Evolutionary conservation across 2,329 filamentous ascomycete species (phyloP).

Genomic region (Fusarium gaditjirri): DNA sequence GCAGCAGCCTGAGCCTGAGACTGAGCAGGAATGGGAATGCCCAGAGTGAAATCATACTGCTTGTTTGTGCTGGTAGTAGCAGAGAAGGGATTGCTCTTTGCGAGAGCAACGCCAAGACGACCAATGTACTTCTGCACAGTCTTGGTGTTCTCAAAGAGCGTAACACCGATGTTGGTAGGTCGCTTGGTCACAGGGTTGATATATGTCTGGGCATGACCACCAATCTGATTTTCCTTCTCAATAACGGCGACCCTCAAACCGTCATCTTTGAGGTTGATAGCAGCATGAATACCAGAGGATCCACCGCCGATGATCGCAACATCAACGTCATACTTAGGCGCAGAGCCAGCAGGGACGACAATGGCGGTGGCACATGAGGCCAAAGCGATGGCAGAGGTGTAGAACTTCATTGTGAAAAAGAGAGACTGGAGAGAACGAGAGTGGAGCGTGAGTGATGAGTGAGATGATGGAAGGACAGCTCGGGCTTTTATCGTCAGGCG

Average conservation of each 20-base stretch:
- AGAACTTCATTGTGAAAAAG: not conserved
- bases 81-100: not conserved
- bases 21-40: slow-evolving; percentile 27
- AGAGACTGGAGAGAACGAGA: not conserved
- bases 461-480: not conserved
- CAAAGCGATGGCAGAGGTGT: not conserved
- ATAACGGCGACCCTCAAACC: slow-evolving; percentile 27
- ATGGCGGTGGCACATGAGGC: not conserved
- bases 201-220: slow-evolving; percentile 38
- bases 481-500: not conserved
- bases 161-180: slow-evolving; percentile 26
- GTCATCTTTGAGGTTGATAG: slow-evolving; percentile 15
- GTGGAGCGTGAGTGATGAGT: no score
- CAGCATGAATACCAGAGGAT: slow-evolving; percentile 23
- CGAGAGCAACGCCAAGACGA: slow-evolving; percentile 13
- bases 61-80: not conserved
- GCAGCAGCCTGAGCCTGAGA: not conserved
- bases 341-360: not conserved
- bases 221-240: slow-evolving; percentile 32
- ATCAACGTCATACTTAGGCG: not conserved
- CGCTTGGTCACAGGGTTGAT: slow-evolving; percentile 14
- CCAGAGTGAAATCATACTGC: slow-evolving; percentile 31
- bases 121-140: slow-evolving; percentile 28
- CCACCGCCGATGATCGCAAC: slow-evolving; percentile 30
- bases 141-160: slow-evolving; percentile 20